Base-by-base conservation (phyloP, 2,329 filamentous ascomycete genomes). In the Aspergillus ibericus region DNA sequence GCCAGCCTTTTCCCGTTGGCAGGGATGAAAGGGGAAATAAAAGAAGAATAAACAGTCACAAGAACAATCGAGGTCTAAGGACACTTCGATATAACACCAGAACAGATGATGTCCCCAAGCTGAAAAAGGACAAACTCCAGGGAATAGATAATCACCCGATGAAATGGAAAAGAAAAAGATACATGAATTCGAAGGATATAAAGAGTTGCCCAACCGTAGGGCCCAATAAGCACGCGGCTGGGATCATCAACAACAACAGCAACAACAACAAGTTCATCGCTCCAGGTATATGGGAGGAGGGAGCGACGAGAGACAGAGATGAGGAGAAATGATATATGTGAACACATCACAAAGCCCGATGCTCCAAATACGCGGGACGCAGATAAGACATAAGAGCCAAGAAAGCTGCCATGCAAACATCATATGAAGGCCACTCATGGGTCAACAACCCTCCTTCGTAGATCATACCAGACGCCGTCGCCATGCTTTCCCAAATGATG, bases 401-500 rank as follows among this genome's bases (percentile, higher is more conserved):
- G 27, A 29, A 48, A 29, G 25, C 44, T 48, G 44, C 44, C 44
- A 48, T 48, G 63, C 61, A 63, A 58, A 67, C 59, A 67, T 62
- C 59, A 53, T 61, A 63, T 57, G 51, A 62, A 62, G 58, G 57
- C 59, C 62, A 65, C 62, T 59, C 60, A 55, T 66, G 59, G 46
- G 56, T 49, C 22, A 40, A 56, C 20, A 16, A 22, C 22, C 42
- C 50, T 59, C 59, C 55, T 50, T 53, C 51, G 29, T 35, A 25
- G 48, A 46, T 63, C 56, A 62, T 63, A 65, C 66, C 64, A 56
- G 61, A 68, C 66, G 64, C 66, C 66, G 62, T 66, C 65, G 66
- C 64, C 63, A 68, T 68, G 66, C 66, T 67, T 64, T 59, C 66
- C 63, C 61, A 68, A 67, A 62, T 61, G 40, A 67, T 68, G 64